A percentile compares a stretch with the other conserved stretches of the same genome.
Evolutionary conservation across 2,329 filamentous ascomycete genomes (phyloP).

Genomic region (Ophiostoma australiae): DNA sequence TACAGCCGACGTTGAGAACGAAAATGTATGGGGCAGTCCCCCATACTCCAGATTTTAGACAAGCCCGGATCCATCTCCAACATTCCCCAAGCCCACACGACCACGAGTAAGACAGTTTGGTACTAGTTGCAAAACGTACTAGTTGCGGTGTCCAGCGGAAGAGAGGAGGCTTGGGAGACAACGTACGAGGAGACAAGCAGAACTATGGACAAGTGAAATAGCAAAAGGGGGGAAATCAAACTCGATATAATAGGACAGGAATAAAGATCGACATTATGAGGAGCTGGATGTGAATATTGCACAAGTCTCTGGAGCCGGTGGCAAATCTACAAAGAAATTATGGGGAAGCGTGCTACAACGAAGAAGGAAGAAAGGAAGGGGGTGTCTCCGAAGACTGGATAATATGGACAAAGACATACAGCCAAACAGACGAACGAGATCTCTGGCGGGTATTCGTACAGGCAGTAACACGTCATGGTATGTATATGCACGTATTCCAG

Average conservation of each 20-base stretch:
- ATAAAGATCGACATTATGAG: neutral
- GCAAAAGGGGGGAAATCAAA: neutral
- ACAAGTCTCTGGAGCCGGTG: neutral
- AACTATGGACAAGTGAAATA: neutral
- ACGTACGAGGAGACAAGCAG: neutral
- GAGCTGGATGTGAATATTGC: neutral
- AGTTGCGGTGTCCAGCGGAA: neutral
- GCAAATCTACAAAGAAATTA: neutral
- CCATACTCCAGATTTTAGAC: constrained; percentile 2
- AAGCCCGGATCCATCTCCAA: neutral
- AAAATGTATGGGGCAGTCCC: constrained; percentile 7
- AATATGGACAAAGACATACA: neutral
- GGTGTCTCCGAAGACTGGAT: neutral
- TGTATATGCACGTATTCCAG: neutral
- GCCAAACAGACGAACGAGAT: neutral
- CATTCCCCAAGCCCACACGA: constrained; percentile 10
- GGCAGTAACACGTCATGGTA: neutral
- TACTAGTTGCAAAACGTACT: neutral
- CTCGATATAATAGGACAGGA: neutral
- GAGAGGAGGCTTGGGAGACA: neutral
- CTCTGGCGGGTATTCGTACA: neutral
- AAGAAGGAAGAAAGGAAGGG: neutral
- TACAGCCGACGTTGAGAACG: constrained; percentile 14
- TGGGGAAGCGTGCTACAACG: neutral
- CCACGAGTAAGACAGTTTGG: neutral